These are phyloP conservation scores for Macroventuria anomochaeta DNA, from an alignment of 2,329 filamentous ascomycete genomes.

Conservation along the genomic window DNA sequence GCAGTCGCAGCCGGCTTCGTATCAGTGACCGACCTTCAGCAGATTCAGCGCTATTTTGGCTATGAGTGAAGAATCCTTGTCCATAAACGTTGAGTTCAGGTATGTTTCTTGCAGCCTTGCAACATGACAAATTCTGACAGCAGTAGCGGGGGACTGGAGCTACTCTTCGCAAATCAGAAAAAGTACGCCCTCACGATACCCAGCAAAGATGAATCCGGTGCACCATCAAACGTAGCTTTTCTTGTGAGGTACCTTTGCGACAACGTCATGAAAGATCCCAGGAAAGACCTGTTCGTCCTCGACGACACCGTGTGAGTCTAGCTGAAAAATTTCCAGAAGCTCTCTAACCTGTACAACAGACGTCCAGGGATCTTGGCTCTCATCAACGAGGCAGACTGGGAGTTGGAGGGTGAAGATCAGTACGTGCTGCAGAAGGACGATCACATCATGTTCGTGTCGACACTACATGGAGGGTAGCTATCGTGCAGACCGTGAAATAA, in stretches of 20 bases:
- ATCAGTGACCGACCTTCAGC: neutral
- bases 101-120: slow-evolving; percentile 47
- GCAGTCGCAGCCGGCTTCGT: slow-evolving; percentile 11
- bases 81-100: slow-evolving; percentile 78
- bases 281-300: slow-evolving; percentile 88
- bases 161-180: slow-evolving; percentile 85
- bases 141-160: slow-evolving; percentile 81
- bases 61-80: slow-evolving; percentile 50
- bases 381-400: slow-evolving; percentile 98
- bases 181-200: slow-evolving; percentile 76
- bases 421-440: slow-evolving; percentile 84
- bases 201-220: slow-evolving; percentile 63
- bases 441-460: slow-evolving; percentile 95
- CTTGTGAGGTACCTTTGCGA: slow-evolving; percentile 81
- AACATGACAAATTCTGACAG: slow-evolving; percentile 12
- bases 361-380: slow-evolving; percentile 94
- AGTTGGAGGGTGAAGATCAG: slow-evolving; percentile 90
- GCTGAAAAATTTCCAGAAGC: neutral
- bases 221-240: slow-evolving; percentile 71
- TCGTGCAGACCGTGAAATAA: neutral
- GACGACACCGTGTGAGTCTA: slow-evolving; percentile 80
- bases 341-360: slow-evolving; percentile 57
- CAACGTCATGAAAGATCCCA: slow-evolving; percentile 80
- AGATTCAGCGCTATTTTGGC: slow-evolving; percentile 1
- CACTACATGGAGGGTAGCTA: slow-evolving; percentile 82